These are phyloP conservation scores for Aspergillus oerlinghausenensis DNA, from an alignment of 2,329 filamentous ascomycete species.

Conservation along the genomic window DNA sequence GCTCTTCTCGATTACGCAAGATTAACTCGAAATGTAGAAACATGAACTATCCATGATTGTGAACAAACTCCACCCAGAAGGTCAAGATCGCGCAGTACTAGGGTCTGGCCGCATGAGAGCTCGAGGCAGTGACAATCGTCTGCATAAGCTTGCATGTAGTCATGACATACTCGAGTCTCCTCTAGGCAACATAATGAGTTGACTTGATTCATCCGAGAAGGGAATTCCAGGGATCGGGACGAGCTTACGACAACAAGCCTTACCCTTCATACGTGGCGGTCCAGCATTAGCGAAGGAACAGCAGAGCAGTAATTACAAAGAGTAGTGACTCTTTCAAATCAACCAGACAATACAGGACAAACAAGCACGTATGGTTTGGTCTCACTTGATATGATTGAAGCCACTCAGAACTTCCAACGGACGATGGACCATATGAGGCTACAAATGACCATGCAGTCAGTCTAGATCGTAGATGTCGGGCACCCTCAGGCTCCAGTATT, in stretches of 20 bases:
- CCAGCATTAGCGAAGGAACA: no score
- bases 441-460: no score
- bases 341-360: no score
- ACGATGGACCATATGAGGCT: no score
- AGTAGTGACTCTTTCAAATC: no score
- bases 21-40: background rate
- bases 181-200: background rate
- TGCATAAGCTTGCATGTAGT: background rate
- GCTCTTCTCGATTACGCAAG: background rate
- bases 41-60: background rate
- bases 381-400: no score
- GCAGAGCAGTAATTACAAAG: no score
- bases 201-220: background rate
- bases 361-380: no score
- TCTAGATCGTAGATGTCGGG: no score
- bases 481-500: background rate
- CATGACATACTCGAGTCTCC: background rate
- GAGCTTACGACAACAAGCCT: no score
- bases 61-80: background rate
- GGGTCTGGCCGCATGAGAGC: background rate
- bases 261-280: no score
- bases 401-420: no score
- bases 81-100: background rate
- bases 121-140: background rate
- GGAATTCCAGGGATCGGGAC: background rate